Base-by-base conservation (phyloP, 495 filamentous ascomycete genomes). In the Penicillium roqueforti region DNA sequence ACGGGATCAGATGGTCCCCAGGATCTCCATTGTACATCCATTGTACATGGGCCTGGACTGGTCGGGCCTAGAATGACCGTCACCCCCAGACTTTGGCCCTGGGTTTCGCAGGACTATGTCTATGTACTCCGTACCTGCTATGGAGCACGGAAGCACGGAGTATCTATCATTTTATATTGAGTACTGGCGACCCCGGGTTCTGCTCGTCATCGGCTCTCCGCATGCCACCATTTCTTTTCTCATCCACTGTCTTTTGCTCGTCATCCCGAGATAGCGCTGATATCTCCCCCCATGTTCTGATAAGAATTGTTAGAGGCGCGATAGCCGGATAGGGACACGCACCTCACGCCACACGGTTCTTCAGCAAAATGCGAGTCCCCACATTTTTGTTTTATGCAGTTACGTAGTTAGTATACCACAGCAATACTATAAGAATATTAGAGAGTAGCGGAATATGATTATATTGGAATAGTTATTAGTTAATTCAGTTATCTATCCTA, bases 321-420 rank as follows among this genome's bases (percentile, higher is more conserved):
- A 59, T 64, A 66, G 58, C 60, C 63, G 61, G 60, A 56, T 44
- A 55, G 37, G 53, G 58, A 47, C 61, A 64, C 61, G 61, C 61
- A 67, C 61, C 61, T 61, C 62, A 63, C 56, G 62, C 60, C 60
- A 63, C 60, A 60, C 57, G 61, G 51, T 56, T 62, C 59, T 57
- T 65, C 56, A 62, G 47, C 0, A 26, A 47, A 56, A 63, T 57
- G 53, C 47, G 31, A 31, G 56, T 57, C 60, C 43, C 60, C 63
- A 63, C 63, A 56, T 51, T 53, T 43, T 34, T 28, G 26, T 4
- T 31, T 25, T 20, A 19, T 20, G 28, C 43, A 20, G 43, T 51
- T 51, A 39, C 34, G 32, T 39, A 49, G 45, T n/a, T n/a, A n/a
- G n/a, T n/a, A n/a, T n/a, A n/a, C n/a, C n/a, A n/a, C n/a, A n/a